phyloP scores from a whole-genome alignment of 257 asterid species.

The Solanum chilense region DNA sequence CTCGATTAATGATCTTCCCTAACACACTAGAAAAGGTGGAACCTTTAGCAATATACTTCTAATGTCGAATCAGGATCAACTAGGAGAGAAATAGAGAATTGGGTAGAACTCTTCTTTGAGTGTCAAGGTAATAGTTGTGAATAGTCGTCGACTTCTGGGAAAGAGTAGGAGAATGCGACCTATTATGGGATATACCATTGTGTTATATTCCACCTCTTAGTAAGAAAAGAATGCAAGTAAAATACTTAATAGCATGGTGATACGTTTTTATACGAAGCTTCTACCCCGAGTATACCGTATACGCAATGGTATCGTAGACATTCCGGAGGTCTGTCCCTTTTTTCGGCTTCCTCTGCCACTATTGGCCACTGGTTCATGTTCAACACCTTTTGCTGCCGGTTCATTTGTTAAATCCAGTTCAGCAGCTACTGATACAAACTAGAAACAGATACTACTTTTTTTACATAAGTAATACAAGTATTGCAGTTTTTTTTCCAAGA shows the following conservation, averaged over 20 bases:
- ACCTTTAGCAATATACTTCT: neutral
- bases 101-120: neutral
- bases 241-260: neutral
- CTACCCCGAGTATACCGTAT: neutral
- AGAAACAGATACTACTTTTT: neutral
- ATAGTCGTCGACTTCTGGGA: neutral
- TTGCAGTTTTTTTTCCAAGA: neutral
- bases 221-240: neutral
- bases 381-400: neutral
- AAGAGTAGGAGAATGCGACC: neutral
- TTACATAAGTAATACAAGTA: neutral
- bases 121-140: neutral
- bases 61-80: neutral
- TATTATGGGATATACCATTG: neutral
- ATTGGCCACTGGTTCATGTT: slow-evolving; percentile 21
- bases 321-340: slow-evolving; percentile 19
- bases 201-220: neutral
- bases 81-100: neutral
- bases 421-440: slow-evolving; percentile 14
- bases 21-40: neutral
- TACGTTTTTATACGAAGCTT: neutral
- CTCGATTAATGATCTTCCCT: neutral
- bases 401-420: slow-evolving; percentile 18
- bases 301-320: neutral
- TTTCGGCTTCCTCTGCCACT: slow-evolving; percentile 6